Evolutionary conservation across 495 filamentous ascomycete genomes (phyloP), one percentile per base, ranked within the genome.

Genomic region (Astrothelium macrocarpum): DNA sequence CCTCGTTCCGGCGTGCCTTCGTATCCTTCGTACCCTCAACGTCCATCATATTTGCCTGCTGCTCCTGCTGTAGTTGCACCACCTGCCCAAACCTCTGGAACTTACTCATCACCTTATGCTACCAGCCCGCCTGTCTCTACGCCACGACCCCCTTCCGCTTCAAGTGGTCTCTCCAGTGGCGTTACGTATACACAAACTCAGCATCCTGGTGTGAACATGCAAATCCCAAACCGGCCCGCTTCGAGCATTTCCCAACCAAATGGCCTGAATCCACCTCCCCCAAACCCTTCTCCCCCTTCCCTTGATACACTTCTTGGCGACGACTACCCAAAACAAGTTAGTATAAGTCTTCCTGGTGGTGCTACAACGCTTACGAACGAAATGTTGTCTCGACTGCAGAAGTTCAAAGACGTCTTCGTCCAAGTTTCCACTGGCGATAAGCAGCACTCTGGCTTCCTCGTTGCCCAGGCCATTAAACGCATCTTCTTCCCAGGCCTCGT

Each of bases 371-470:
- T 56, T 25, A 56, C 49, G 2, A 2, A 28, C 49, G 49, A 56
- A 5, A 29, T 56, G 49, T 9, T 56, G 2, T 29, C 20, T 4
- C 49, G 49, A 5, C 25, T 56, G 10, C 20, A 56, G 49, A 56
- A 56, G 20, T 56, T 56, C 49, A 56, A 56, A 29, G 49, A 56
- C 25, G 49, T 56, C 49, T 56, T 56, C 49, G 49, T 56, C 23
- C 5, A 56, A 5, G 49, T 56, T 2, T 56, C 49, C 7, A 26
- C 20, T 4, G 49, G 49, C 25, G 49, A 56, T 25, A 56, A 56
- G 49, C 12, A 10, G 23, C 25, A 26, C 20, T 56, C 49, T 2
- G 49, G 9, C 9, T 29, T 28, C 10, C 49, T 56, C 49, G 49
- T 56, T 5, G 4, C 23, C 7, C 25, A 26, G 49, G 49, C 49